Conservation (phyloP, 1,284 basidiomycete genomes). For the Apiotrichum gamsii region DNA sequence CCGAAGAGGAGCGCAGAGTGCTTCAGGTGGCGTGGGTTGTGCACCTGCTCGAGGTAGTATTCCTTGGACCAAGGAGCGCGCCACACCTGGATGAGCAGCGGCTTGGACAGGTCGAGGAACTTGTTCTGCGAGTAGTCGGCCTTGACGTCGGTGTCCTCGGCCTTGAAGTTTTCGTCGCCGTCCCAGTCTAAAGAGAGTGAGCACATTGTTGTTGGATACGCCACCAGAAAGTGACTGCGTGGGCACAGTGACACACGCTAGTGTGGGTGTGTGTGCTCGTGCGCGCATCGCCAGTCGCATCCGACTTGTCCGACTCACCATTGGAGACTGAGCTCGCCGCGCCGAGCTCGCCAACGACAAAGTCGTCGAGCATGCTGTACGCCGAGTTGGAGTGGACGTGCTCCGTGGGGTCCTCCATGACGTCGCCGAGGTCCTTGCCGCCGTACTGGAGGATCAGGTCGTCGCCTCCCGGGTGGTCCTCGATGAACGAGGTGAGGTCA, state of each 20-base stretch:
- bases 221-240: too few relatives aligned
- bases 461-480: constrained; percentile 52
- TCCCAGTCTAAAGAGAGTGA: constrained; percentile 90
- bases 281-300: too few relatives aligned
- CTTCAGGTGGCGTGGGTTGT: constrained; percentile 85
- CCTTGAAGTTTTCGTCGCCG: constrained; percentile 77
- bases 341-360: constrained; percentile 71
- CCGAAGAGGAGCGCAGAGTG: constrained; percentile 85
- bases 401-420: constrained; percentile 76
- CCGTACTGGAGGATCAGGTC: constrained; percentile 58
- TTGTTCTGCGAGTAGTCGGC: constrained; percentile 79
- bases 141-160: constrained; percentile 72
- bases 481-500: constrained; percentile 50
- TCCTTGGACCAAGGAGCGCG: constrained; percentile 60
- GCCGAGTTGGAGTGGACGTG: constrained; percentile 93
- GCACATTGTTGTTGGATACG: too few relatives aligned
- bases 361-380: constrained; percentile 87
- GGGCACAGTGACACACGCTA: too few relatives aligned
- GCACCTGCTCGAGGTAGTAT: constrained; percentile 93
- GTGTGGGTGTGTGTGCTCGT: too few relatives aligned
- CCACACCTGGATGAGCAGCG: constrained; percentile 53
- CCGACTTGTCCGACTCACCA: too few relatives aligned
- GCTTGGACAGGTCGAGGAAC: constrained; percentile 86
- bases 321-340: constrained; percentile 68
- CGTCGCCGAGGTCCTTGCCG: constrained; percentile 70